Evolutionary conservation across 345 rosid genomes (phyloP), one percentile per base, ranked within the genome.

Genomic region (Cardamine resedifolia): DNA sequence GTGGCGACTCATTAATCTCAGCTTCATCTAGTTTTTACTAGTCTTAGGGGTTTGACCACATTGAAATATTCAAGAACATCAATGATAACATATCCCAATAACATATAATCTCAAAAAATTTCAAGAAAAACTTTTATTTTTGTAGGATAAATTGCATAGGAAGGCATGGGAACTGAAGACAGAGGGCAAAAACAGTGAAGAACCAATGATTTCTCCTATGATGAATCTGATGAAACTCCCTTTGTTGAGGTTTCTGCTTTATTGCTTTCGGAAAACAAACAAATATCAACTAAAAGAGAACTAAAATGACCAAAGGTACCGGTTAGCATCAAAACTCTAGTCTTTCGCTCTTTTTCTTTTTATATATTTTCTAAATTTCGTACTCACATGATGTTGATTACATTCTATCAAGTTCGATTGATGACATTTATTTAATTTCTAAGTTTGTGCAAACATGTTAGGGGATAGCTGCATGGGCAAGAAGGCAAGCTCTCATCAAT

Each of bases 231-330:
- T 83, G 84, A 84, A 83, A 20, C 65, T 71, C 44, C 78, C 83
- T 48, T 85, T 90, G 83, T 73, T 82, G 79, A 78, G 73, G 61
- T 64, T 83, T 53, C 68, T 82, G 26, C 44, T 56, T 38, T 27
- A 41, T 23, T 78, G 74, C 55, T 72, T 72, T 48, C 58, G 50
- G 18, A 78, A 78, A 78, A 64, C 77, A 60, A 66, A 66, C 47
- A 72, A 72, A 66, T 44, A 72, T 68, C 70, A 72, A 47, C 23
- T 59, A 1, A 78, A 72, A 34, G 74, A 78, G 6, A 72, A 58
- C 51, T 77, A 67, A 72, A 24, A 41, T 51, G 51, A 57, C 36
- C 16, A 16, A 48, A 27, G 39, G 68, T 43, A 5, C 3, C 2
- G 38, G 45, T 64, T 48, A 57, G 67, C 71, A 48, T 33, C n/a